Evolutionary conservation across 192 early-diverging fungal species (phyloP).

Genomic region (Coemansia sp.): DNA sequence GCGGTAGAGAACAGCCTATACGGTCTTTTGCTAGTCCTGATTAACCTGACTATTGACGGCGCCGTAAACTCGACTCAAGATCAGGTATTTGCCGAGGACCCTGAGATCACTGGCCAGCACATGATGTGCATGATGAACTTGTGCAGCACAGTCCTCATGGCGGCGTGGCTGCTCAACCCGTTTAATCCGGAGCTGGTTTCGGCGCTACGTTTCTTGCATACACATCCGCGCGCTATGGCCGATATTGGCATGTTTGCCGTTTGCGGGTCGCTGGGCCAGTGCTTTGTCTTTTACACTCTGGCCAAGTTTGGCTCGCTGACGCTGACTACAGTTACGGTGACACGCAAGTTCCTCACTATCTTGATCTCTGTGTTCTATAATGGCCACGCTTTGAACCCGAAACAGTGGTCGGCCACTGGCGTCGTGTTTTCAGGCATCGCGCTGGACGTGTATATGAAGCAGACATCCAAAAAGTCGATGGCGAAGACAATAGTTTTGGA

Average conservation of each 20-base stretch:
- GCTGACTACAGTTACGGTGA: conserved; percentile 94
- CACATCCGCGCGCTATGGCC: conserved; percentile 76
- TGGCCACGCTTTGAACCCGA: conserved; percentile 70
- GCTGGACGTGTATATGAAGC: conserved; percentile 75
- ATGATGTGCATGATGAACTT: conserved; percentile 99
- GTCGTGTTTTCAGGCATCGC: conserved; percentile 89
- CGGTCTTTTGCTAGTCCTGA: conserved; percentile 78
- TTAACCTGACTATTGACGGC: conserved; percentile 91
- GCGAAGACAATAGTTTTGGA: conserved; percentile 1
- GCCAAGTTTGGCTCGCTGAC: conserved; percentile 86
- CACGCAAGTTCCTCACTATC: conserved; percentile 95
- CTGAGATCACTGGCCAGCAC: conserved; percentile 74
- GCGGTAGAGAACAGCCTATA: conserved; percentile 67
- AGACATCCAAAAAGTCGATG: conserved; percentile 42
- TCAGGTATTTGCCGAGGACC: conserved; percentile 81
- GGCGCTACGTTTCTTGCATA: conserved; percentile 74
- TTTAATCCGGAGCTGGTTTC: conserved; percentile 72
- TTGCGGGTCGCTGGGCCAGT: conserved; percentile 95
- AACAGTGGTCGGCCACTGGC: conserved; percentile 85
- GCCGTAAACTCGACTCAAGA: conserved; percentile 97
- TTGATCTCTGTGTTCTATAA: conserved; percentile 90
- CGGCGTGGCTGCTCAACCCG: conserved; percentile 74
- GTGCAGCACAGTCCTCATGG: conserved; percentile 73
- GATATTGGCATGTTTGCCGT: conserved; percentile 90
- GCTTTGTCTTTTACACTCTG: conserved; percentile 96